These are phyloP conservation scores for Chytriomyces hyalinus DNA, from an alignment of 192 early-diverging fungal species.

Conservation along the genomic window DNA sequence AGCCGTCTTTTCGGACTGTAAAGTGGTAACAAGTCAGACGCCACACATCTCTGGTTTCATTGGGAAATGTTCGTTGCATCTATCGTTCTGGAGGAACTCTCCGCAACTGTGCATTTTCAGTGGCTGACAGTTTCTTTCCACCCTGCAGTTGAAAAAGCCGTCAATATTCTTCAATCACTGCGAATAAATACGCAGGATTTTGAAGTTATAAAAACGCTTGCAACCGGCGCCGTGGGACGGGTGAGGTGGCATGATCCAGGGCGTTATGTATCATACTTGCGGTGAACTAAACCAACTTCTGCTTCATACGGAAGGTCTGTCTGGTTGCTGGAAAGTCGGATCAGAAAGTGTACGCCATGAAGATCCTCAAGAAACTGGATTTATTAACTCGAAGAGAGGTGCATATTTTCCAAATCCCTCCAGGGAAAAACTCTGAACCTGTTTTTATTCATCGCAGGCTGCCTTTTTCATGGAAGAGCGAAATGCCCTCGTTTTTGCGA, in stretches of 20 bases:
- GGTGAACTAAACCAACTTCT: slow-evolving; percentile 48
- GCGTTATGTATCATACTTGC: slow-evolving; percentile 29
- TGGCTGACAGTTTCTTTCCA: background rate
- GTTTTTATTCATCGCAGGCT: slow-evolving; percentile 55
- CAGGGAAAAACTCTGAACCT: background rate
- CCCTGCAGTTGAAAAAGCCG: slow-evolving; percentile 52
- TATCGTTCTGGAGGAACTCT: background rate
- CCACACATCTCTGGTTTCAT: slow-evolving; percentile 54
- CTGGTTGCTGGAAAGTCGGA: slow-evolving; percentile 77
- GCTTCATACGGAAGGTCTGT: slow-evolving; percentile 62
- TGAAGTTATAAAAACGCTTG: slow-evolving; percentile 74
- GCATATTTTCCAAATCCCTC: slow-evolving; percentile 35
- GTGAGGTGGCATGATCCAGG: slow-evolving; percentile 46
- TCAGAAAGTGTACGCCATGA: slow-evolving; percentile 80
- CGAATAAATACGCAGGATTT: slow-evolving; percentile 77
- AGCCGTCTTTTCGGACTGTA: slow-evolving; percentile 61
- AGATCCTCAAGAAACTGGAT: slow-evolving; percentile 73
- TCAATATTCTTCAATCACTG: slow-evolving; percentile 49
- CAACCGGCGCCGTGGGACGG: slow-evolving; percentile 76
- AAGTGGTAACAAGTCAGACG: slow-evolving; percentile 45
- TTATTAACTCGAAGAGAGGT: slow-evolving; percentile 76
- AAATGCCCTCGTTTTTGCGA: slow-evolving; percentile 70
- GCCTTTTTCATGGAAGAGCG: slow-evolving; percentile 89
- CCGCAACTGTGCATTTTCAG: background rate
- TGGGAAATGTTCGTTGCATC: slow-evolving; percentile 46